phyloP scores from a whole-genome alignment of 768 basidiomycete genomes.

The Coprinellus micaceus region DNA sequence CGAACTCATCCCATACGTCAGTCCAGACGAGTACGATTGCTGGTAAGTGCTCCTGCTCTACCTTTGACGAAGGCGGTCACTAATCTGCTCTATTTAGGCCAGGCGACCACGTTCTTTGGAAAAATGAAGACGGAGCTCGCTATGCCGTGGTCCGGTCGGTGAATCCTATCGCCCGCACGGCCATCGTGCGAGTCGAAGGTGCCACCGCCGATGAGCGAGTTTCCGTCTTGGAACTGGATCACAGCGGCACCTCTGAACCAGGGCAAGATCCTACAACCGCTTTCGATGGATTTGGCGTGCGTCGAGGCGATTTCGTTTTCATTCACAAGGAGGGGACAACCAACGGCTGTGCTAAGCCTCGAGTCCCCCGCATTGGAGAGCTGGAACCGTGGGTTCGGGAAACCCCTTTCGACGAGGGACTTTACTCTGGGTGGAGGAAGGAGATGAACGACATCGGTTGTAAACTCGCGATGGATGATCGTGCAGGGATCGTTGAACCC shows the following conservation, averaged over 20 bases:
- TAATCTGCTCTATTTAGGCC: conserved; percentile 54
- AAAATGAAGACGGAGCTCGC: conserved; percentile 62
- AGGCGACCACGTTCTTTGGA: conserved; percentile 86
- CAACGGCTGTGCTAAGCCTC: conserved; percentile 67
- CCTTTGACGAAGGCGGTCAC: conserved; percentile 1
- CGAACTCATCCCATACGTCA: conserved; percentile 75
- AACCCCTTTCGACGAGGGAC: conserved; percentile 44
- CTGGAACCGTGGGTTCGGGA: conserved; percentile 78
- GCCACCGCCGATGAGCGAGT: conserved; percentile 57
- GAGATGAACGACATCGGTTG: conserved; percentile 66
- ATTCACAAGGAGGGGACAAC: conserved; percentile 65
- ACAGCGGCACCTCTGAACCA: conserved; percentile 64
- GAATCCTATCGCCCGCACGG: conserved; percentile 67
- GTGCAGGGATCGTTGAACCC: conserved; percentile 36
- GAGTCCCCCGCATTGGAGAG: conserved; percentile 83
- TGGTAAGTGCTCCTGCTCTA: conserved; percentile 48
- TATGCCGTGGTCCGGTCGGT: conserved; percentile 78
- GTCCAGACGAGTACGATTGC: conserved; percentile 89
- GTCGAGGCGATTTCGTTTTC: conserved; percentile 81
- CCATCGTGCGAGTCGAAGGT: conserved; percentile 57
- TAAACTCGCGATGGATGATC: conserved; percentile 47
- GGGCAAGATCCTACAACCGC: conserved; percentile 37
- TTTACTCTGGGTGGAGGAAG: conserved; percentile 67
- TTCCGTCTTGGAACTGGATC: conserved; percentile 85
- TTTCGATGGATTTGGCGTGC: conserved; percentile 70